Conservation (phyloP, 2,329 filamentous ascomycete genomes). For the Nannizzia gypsea region DNA sequence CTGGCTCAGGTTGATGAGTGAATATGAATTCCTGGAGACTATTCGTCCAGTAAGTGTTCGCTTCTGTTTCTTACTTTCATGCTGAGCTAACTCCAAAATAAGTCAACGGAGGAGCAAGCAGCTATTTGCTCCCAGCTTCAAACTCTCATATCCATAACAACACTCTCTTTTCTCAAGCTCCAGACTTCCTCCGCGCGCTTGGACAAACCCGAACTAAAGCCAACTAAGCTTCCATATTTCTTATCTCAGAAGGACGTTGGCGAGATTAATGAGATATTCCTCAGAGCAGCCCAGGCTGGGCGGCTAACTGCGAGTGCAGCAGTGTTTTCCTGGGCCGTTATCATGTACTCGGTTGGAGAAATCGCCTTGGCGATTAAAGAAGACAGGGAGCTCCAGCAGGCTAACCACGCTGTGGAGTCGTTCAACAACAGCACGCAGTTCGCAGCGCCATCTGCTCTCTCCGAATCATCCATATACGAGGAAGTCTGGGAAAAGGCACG, state of each 20-base stretch:
- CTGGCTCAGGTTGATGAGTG: slow-evolving; percentile 65
- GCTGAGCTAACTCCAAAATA: slow-evolving; percentile 14
- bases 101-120: slow-evolving; percentile 31
- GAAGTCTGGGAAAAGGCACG: slow-evolving; percentile 36
- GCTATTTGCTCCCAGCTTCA: slow-evolving; percentile 47
- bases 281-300: slow-evolving; percentile 45
- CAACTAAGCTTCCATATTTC: slow-evolving; percentile 45
- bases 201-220: slow-evolving; percentile 3
- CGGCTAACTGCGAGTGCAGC: slow-evolving; percentile 58
- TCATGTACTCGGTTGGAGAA: slow-evolving; percentile 57
- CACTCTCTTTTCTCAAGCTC: slow-evolving; percentile 59
- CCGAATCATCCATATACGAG: slow-evolving; percentile 36
- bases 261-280: slow-evolving; percentile 60
- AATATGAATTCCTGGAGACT: slow-evolving; percentile 57
- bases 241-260: slow-evolving; percentile 58
- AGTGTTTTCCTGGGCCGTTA: slow-evolving; percentile 68
- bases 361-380: slow-evolving; percentile 53
- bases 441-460: slow-evolving; percentile 19
- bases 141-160: slow-evolving; percentile 57
- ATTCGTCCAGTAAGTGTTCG: slow-evolving; percentile 43
- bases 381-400: slow-evolving; percentile 33
- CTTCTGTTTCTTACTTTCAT: not conserved
- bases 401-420: slow-evolving; percentile 31
- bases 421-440: slow-evolving; percentile 29
- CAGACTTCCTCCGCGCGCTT: slow-evolving; percentile 48